phyloP scores from a whole-genome alignment of 331 rosid species.

The Prunus yedoensis region DNA sequence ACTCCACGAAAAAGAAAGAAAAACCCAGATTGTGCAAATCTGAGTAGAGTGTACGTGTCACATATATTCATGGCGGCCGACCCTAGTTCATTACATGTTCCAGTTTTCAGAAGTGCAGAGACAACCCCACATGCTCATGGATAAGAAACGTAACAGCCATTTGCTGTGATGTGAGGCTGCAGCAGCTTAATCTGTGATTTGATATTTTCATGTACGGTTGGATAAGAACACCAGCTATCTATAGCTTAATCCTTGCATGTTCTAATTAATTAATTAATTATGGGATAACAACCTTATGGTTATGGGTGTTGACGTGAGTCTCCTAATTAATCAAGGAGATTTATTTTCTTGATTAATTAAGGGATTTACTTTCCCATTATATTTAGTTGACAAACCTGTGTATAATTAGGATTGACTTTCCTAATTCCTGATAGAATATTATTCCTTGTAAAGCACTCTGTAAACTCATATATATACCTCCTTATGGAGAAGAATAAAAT shows the following conservation, averaged over 20 bases:
- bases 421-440: no score
- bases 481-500: no score
- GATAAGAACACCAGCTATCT: slow-evolving; percentile 22
- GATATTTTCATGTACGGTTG: background rate
- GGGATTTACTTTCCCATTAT: no score
- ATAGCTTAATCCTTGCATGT: background rate
- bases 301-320: no score
- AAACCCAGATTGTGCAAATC: background rate
- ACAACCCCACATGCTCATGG: background rate
- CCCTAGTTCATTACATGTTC: background rate
- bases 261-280: slow-evolving; percentile 3
- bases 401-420: no score
- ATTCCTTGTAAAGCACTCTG: no score
- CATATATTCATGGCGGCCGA: background rate
- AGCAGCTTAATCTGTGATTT: background rate
- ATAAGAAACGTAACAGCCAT: background rate
- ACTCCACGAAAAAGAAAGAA: no score
- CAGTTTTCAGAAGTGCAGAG: background rate
- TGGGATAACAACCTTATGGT: slow-evolving; percentile 17
- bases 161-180: background rate
- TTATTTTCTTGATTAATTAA: no score
- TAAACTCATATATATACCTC: no score
- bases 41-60: no score
- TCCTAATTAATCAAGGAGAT: no score
- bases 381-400: no score